phyloP scores from a whole-genome alignment of 192 early-diverging fungal genomes.

The Coemansia sp. region DNA sequence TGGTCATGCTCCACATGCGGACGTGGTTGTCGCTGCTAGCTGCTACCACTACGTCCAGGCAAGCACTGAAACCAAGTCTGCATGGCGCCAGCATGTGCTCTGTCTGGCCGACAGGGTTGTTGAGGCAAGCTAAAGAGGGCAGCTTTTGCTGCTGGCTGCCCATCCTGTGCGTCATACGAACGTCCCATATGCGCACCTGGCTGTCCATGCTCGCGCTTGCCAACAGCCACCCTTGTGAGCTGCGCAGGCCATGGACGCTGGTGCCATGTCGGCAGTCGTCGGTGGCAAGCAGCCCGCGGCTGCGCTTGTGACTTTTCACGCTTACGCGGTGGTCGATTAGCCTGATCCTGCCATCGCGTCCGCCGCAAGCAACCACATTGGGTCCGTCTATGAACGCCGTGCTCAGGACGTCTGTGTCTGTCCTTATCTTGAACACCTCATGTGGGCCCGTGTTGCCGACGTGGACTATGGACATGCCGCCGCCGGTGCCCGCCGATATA shows the following conservation, averaged over 20 bases:
- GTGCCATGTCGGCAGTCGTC: conserved; percentile 14
- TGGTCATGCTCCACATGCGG: conserved; percentile 31
- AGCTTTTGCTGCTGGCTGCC: neutral
- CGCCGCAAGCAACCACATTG: conserved; percentile 28
- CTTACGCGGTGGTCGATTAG: conserved; percentile 30
- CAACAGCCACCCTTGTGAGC: conserved; percentile 20
- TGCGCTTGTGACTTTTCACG: conserved; percentile 7
- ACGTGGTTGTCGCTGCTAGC: conserved; percentile 33
- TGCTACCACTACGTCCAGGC: conserved; percentile 20
- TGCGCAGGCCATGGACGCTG: conserved; percentile 28
- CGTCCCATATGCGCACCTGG: conserved; percentile 29
- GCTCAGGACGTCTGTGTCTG: conserved; percentile 35
- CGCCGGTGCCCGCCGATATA: conserved; percentile 4
- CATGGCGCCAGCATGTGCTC: conserved; percentile 8
- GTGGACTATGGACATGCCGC: neutral
- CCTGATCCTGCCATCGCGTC: conserved; percentile 38
- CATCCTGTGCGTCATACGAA: conserved; percentile 21
- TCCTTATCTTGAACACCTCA: conserved; percentile 10
- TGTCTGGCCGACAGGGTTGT: neutral
- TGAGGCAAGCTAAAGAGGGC: neutral
- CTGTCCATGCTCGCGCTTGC: conserved; percentile 40
- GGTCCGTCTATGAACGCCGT: conserved; percentile 18
- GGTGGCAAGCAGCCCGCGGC: conserved; percentile 22
- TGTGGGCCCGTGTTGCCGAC: neutral
- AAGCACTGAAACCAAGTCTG: conserved; percentile 25